These are phyloP conservation scores for Entomortierella lignicola DNA, from an alignment of 192 early-diverging fungal species.

Conservation along the genomic window DNA sequence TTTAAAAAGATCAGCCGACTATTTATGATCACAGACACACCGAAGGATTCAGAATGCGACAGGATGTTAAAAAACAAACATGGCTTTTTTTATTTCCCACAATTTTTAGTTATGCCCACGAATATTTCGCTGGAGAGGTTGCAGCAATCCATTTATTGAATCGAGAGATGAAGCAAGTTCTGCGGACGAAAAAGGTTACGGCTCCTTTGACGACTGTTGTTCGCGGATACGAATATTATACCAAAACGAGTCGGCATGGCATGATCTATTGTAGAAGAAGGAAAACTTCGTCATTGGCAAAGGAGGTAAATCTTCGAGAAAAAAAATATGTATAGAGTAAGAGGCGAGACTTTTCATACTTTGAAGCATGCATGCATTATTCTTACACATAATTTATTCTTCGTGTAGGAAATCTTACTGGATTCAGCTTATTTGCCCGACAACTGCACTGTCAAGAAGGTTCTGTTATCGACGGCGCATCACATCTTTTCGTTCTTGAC, in stretches of 20 bases:
- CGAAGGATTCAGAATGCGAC: too few relatives aligned
- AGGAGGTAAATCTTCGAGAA: too few relatives aligned
- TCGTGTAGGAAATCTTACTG: constrained; percentile 60
- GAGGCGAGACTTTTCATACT: too few relatives aligned
- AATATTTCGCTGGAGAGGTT: constrained; percentile 43
- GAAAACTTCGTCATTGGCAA: constrained; percentile 30
- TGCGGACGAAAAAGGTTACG: constrained; percentile 52
- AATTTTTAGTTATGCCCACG: constrained; percentile 41
- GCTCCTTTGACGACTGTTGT: constrained; percentile 60
- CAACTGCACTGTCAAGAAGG: constrained; percentile 62
- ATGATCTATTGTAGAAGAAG: constrained; percentile 62
- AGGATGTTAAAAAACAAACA: too few relatives aligned
- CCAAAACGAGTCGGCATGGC: constrained; percentile 58
- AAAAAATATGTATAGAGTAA: too few relatives aligned
- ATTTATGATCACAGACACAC: too few relatives aligned
- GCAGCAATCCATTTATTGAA: constrained; percentile 46
- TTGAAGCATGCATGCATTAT: too few relatives aligned
- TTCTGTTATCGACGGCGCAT: constrained; percentile 64
- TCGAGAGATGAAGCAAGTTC: constrained; percentile 63
- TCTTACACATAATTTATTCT: too few relatives aligned
- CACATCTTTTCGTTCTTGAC: constrained; percentile 64
- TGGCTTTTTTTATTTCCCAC: constrained; percentile 8
- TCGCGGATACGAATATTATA: constrained; percentile 66
- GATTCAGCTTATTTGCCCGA: constrained; percentile 61
- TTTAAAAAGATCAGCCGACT: too few relatives aligned